Percentiles rank a stretch among this genome's conserved stretches.
These are phyloP conservation scores for Meredithiella fracta DNA, from an alignment of 2,329 filamentous ascomycete genomes.

Conservation along the genomic window DNA sequence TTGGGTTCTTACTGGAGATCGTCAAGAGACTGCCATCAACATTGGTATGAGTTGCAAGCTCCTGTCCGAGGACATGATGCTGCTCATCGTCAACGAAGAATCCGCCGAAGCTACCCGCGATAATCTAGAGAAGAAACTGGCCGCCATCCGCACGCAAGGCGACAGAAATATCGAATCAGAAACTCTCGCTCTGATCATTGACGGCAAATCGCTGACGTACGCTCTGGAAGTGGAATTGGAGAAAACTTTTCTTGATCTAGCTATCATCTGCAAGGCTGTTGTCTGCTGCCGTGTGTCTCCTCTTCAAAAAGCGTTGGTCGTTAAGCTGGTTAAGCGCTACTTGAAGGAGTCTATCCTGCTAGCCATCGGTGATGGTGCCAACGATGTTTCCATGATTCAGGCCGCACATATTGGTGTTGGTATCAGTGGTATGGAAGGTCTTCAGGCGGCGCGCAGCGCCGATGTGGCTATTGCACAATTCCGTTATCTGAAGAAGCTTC, in stretches of 20 bases:
- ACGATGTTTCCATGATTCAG: slow-evolving; percentile 99
- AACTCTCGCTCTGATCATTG: slow-evolving; percentile 79
- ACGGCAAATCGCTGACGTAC: slow-evolving; percentile 86
- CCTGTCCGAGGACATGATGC: slow-evolving; percentile 95
- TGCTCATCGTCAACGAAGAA: slow-evolving; percentile 92
- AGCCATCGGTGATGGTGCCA: slow-evolving; percentile 92
- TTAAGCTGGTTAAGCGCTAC: slow-evolving; percentile 89
- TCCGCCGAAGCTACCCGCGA: slow-evolving; percentile 60
- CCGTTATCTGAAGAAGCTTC: slow-evolving; percentile 79
- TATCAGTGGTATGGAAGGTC: slow-evolving; percentile 91
- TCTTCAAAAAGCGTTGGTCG: slow-evolving; percentile 88
- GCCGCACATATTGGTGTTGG: slow-evolving; percentile 94
- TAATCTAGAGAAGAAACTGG: slow-evolving; percentile 84
- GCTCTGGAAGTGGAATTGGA: slow-evolving; percentile 89
- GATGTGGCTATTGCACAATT: slow-evolving; percentile 95
- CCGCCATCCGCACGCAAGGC: slow-evolving; percentile 73
- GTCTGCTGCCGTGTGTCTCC: slow-evolving; percentile 96
- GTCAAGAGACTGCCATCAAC: slow-evolving; percentile 98
- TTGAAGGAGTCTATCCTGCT: slow-evolving; percentile 82
- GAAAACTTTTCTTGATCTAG: slow-evolving; percentile 81
- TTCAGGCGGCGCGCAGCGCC: slow-evolving; percentile 87
- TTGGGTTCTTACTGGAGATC: slow-evolving; percentile 93
- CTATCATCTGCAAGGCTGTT: slow-evolving; percentile 94
- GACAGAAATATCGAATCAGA: slow-evolving; percentile 65
- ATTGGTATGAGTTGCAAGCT: slow-evolving; percentile 99